Base-by-base conservation (phyloP, 805 yeast species). In the Candida endomychidarum region DNA sequence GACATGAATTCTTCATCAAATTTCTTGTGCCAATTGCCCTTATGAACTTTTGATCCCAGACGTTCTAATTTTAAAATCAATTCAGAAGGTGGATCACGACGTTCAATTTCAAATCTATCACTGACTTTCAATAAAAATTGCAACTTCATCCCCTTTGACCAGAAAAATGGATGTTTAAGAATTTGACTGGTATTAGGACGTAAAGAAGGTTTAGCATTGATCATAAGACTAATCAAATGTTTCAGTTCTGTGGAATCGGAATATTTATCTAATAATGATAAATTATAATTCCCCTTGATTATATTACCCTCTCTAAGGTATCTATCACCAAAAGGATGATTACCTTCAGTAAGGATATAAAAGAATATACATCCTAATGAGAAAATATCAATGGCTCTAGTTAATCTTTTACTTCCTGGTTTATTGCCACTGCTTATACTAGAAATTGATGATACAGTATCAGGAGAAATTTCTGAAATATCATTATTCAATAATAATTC, bases 321-420 rank as follows among this genome's bases (percentile, higher is more conserved):
- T 34, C 87, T 70, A 53, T 86, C 93, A n/a, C 99, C 99, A 67
- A 86, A 93, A 4, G 99, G 99, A 68, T 93, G 99, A 7, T 61
- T 57, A 0, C 99, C 98, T 11, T 77, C 78, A 0, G 96, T 75
- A 25, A 93, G 63, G 27, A 90, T 83, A 54, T 89, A 93, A 57
- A 77, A 91, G 55, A 87, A 93, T 0, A 93, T 90, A 63, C 99
- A 93, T 0, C 99, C 99, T 45, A 91, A 67, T 0, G 97, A 86
- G 56, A 93, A 93, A 3, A 93, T 85, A 61, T 93, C 99, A 40
- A 93, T 86, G 0, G 96, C 89, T 48, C 90, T 77, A 0, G 96
- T 90, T 27, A 89, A 70, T 38, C 95, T 70, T 48, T 84, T 77
- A 17, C 42, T 41, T 11, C 46, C 33, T 16, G 46, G 38, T 4